phyloP scores from a whole-genome alignment of 176 grass and related monocot genomes.

The Triticum timopheevii region DNA sequence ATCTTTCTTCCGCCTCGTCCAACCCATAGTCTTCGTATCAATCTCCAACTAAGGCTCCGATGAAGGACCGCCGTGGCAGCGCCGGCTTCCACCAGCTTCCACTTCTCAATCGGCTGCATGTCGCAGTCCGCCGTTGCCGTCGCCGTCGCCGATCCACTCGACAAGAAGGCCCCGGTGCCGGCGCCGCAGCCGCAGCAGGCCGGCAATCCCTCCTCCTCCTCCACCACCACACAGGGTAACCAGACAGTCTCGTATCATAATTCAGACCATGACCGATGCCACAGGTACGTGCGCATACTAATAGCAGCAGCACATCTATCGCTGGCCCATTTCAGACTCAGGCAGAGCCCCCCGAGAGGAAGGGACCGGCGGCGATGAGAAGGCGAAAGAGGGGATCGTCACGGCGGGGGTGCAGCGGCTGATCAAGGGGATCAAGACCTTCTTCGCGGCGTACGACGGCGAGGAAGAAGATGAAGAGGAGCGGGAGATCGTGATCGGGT shows the following conservation, averaged over 20 bases:
- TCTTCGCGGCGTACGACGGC: constrained; percentile 36
- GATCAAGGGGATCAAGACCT: constrained; percentile 69
- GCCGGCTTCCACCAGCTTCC: constrained; percentile 58
- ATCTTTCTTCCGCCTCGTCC: not conserved
- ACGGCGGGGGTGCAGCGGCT: constrained; percentile 55
- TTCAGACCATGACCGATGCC: not conserved
- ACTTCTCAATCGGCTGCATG: constrained; percentile 81
- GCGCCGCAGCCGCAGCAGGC: not conserved
- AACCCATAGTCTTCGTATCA: no score
- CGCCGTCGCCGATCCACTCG: constrained; percentile 44
- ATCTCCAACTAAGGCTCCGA: not conserved
- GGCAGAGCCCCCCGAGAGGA: constrained; percentile 26
- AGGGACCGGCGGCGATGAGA: not conserved
- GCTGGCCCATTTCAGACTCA: not conserved
- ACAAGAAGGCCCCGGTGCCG: constrained; percentile 41
- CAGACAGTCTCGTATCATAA: not conserved
- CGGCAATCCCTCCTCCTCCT: constrained; percentile 4
- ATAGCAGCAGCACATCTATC: not conserved
- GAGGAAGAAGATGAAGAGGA: constrained; percentile 49
- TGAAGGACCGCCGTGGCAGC: constrained; percentile 63
- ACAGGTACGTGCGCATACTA: not conserved
- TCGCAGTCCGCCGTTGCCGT: constrained; percentile 75
- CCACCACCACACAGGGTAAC: not conserved
- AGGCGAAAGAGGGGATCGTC: constrained; percentile 37
- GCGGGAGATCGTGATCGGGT: constrained; percentile 86